phyloP scores from a whole-genome alignment of 805 yeast genomes.

The Metschnikowia henanensis region DNA sequence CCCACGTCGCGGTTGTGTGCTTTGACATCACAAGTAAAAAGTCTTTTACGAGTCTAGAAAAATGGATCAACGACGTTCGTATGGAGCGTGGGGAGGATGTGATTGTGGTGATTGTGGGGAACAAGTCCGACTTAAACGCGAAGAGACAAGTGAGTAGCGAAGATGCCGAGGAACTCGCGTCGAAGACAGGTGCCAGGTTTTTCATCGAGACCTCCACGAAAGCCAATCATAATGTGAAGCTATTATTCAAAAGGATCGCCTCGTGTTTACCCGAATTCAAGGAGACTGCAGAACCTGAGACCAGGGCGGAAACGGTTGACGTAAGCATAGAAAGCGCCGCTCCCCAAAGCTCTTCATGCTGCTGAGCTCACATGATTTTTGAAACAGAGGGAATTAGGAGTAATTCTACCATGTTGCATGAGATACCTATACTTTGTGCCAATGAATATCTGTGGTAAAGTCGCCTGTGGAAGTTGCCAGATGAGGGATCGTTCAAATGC shows the following conservation, averaged over 20 bases:
- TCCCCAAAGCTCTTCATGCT: constrained; percentile 15
- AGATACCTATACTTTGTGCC: too few species aligned
- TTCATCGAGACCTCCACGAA: constrained; percentile 94
- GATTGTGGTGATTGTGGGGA: constrained; percentile 87
- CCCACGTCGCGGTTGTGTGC: constrained; percentile 95
- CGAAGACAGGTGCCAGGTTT: constrained; percentile 69
- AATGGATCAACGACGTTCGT: constrained; percentile 95
- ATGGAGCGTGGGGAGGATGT: constrained; percentile 92
- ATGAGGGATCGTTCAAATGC: too few species aligned
- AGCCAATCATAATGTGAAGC: constrained; percentile 91
- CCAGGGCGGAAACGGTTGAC: constrained; percentile 37
- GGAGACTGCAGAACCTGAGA: constrained; percentile 17
- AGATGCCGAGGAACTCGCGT: constrained; percentile 81
- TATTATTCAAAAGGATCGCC: constrained; percentile 86
- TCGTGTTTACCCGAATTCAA: constrained; percentile 82
- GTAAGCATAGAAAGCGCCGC: constrained; percentile 32
- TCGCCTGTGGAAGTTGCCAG: too few species aligned
- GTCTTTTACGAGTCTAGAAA: constrained; percentile 78
- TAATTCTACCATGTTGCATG: too few species aligned
- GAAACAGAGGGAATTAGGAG: too few species aligned
- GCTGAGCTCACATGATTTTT: too few species aligned
- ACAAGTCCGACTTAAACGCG: constrained; percentile 77
- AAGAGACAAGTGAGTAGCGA: constrained; percentile 79
- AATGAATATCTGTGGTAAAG: too few species aligned
- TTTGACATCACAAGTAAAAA: constrained; percentile 89